Evolutionary conservation across 768 basidiomycete genomes (phyloP).

Genomic region (Lactarius psammicola): DNA sequence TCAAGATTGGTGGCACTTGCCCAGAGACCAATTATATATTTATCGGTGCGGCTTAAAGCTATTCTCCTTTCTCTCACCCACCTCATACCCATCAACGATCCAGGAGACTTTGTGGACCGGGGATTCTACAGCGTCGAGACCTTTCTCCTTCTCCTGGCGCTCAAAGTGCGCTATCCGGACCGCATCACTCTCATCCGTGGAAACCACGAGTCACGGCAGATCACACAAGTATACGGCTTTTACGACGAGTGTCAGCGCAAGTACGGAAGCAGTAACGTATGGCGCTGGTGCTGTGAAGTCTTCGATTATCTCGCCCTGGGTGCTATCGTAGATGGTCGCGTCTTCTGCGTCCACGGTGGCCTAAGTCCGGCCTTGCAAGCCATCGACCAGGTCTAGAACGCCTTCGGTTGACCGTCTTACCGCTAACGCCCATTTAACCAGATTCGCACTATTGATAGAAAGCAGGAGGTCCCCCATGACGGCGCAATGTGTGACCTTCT

Average conservation of each 20-base stretch:
- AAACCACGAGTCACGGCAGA: conserved; percentile 97
- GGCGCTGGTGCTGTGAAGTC: conserved; percentile 98
- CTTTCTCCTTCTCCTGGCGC: conserved; percentile 87
- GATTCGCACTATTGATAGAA: conserved; percentile 94
- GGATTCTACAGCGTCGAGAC: conserved; percentile 98
- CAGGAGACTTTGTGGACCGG: conserved; percentile 97
- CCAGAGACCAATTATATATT: conserved; percentile 95
- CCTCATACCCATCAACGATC: conserved; percentile 9
- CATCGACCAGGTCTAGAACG: conserved; percentile 75
- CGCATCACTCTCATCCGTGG: conserved; percentile 95
- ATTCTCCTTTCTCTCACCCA: conserved; percentile 22
- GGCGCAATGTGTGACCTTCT: conserved; percentile 98
- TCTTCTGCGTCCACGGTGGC: conserved; percentile 97
- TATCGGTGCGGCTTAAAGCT: conserved; percentile 64
- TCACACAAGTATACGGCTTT: conserved; percentile 94
- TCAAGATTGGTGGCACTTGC: conserved; percentile 89
- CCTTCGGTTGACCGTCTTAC: conserved; percentile 22
- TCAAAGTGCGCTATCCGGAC: conserved; percentile 97
- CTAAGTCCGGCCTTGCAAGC: conserved; percentile 83
- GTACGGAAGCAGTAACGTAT: conserved; percentile 91
- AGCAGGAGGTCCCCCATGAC: conserved; percentile 97
- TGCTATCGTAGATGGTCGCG: conserved; percentile 94
- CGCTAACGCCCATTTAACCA: conserved; percentile 32
- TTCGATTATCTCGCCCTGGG: conserved; percentile 95
- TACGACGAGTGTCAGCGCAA: conserved; percentile 97